A percentile compares a stretch with the other conserved stretches of the same genome.
These are phyloP conservation scores for Solanum bulbocastanum DNA, from an alignment of 257 asterid genomes.

Conservation along the genomic window DNA sequence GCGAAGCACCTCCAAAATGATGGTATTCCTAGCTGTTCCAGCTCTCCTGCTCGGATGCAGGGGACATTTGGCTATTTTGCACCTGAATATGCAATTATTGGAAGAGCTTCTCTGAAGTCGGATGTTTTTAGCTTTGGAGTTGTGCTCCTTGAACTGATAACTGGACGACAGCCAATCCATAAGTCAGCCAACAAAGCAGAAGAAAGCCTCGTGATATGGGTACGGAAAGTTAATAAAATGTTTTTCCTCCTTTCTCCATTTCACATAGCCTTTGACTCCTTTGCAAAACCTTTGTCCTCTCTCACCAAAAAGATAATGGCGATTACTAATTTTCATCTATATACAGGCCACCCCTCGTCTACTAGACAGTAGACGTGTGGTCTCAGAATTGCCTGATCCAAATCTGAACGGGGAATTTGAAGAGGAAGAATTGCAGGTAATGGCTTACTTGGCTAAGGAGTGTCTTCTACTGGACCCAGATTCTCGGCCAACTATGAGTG, in stretches of 20 bases:
- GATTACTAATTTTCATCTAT: not conserved
- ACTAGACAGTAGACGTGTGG: slow-evolving; percentile 70
- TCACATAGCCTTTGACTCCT: not conserved
- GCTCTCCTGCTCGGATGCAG: slow-evolving; percentile 94
- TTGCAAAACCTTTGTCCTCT: not conserved
- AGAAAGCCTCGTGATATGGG: slow-evolving; percentile 97
- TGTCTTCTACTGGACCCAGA: slow-evolving; percentile 88
- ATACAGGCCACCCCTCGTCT: slow-evolving; percentile 74
- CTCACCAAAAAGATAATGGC: not conserved
- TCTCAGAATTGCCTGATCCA: slow-evolving; percentile 78
- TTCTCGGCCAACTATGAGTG: slow-evolving; percentile 86
- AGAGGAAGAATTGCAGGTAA: slow-evolving; percentile 89
- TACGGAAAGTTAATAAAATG: slow-evolving; percentile 15
- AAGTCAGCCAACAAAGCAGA: slow-evolving; percentile 42
- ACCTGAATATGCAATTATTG: slow-evolving; percentile 83
- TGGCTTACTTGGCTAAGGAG: slow-evolving; percentile 94
- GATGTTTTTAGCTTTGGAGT: slow-evolving; percentile 99
- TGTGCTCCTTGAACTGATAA: slow-evolving; percentile 90
- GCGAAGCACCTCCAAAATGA: slow-evolving; percentile 77
- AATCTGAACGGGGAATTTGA: slow-evolving; percentile 46
- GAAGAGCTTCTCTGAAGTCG: slow-evolving; percentile 77
- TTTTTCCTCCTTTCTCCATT: not conserved
- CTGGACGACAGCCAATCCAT: slow-evolving; percentile 71
- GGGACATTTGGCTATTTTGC: slow-evolving; percentile 99
- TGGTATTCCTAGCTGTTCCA: slow-evolving; percentile 55